These are phyloP conservation scores for Tulasnella sp. DNA, from an alignment of 768 basidiomycete genomes.

Conservation along the genomic window DNA sequence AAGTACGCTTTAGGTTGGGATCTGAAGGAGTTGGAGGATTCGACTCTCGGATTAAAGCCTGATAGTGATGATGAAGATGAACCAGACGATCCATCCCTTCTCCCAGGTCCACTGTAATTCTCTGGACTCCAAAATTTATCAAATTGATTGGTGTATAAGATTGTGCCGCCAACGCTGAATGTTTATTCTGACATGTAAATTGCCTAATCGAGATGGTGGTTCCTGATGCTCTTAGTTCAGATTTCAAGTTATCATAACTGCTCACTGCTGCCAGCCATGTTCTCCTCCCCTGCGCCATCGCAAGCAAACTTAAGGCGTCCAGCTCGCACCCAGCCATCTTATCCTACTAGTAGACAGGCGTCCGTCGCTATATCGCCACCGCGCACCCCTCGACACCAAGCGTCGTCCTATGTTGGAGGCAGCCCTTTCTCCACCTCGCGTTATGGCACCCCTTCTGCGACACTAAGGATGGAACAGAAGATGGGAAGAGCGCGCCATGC, in stretches of 20 bases:
- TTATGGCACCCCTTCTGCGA: conserved; percentile 1
- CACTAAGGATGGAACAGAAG: neutral
- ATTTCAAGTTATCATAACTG: neutral
- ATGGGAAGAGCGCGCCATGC: neutral
- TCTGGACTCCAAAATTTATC: no score
- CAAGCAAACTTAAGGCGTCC: neutral
- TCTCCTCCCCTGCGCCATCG: neutral
- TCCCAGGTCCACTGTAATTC: no score
- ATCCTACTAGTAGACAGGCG: neutral
- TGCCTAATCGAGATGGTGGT: no score
- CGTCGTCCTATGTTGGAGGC: neutral
- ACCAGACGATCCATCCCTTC: neutral
- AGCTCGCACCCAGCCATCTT: neutral
- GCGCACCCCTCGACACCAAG: conserved; percentile 1
- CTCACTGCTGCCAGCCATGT: neutral
- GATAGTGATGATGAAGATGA: conserved; percentile 64
- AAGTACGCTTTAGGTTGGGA: conserved; percentile 60
- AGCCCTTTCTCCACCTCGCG: conserved; percentile 1
- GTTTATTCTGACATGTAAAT: no score
- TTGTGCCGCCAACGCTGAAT: no score
- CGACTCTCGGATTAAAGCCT: conserved; percentile 34
- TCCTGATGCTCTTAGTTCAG: neutral
- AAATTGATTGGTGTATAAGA: no score
- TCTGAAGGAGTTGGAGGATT: conserved; percentile 54
- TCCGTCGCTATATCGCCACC: conserved; percentile 2